Evolutionary conservation across 2,329 filamentous ascomycete genomes (phyloP).

Genomic region (Stylonectria norvegica): DNA sequence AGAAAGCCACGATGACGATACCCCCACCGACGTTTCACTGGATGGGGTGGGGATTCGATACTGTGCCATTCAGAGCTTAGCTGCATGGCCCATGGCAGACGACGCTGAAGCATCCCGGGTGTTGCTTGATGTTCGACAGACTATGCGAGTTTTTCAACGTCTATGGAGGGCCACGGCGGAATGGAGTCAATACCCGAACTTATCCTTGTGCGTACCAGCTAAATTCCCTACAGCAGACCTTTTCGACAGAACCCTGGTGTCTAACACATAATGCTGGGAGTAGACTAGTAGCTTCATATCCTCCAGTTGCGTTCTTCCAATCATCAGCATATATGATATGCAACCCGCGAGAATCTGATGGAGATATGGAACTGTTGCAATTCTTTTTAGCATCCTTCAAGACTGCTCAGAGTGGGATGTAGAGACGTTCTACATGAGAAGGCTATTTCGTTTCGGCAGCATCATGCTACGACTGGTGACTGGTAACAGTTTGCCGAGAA

Average conservation of each 20-base stretch:
- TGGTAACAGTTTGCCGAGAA: not conserved
- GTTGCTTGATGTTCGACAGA: slow-evolving; percentile 2
- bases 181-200: slow-evolving; percentile 1
- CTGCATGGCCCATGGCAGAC: slow-evolving; percentile 1
- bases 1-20: not conserved
- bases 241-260: too few relatives aligned
- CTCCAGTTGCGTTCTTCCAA: slow-evolving; percentile 9
- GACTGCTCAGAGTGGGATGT: slow-evolving; percentile 6
- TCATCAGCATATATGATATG: slow-evolving; percentile 3
- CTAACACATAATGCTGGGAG: not conserved
- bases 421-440: slow-evolving; percentile 2
- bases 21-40: not conserved
- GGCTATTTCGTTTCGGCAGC: slow-evolving; percentile 1
- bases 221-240: not conserved
- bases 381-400: slow-evolving; percentile 1
- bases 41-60: slow-evolving; percentile 1
- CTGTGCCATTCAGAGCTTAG: slow-evolving; percentile 1
- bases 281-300: slow-evolving; percentile 9
- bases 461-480: slow-evolving; percentile 4
- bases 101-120: not conserved
- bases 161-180: slow-evolving; percentile 5
- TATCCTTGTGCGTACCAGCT: slow-evolving; percentile 2
- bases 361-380: slow-evolving; percentile 2
- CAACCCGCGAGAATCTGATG: not conserved
- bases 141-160: slow-evolving; percentile 5